A percentile compares a stretch with the other conserved stretches of the same genome.
phyloP scores from a whole-genome alignment of 2,329 filamentous ascomycete genomes.

The Scedosporium dehoogii region DNA sequence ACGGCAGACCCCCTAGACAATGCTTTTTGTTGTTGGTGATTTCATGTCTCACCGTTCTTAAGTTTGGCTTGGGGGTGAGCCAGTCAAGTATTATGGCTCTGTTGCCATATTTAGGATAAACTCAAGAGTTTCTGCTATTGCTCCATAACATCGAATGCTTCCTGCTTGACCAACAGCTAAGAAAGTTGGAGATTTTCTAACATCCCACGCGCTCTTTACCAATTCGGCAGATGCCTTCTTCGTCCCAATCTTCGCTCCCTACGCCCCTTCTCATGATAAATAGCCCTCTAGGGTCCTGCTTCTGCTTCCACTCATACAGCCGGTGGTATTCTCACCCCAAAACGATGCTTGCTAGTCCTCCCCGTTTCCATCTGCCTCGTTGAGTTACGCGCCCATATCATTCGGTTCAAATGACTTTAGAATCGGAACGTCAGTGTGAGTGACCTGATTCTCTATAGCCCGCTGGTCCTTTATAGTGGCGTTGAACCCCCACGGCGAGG shows the following conservation, averaged over 20 bases:
- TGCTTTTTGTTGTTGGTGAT: no score
- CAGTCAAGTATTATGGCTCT: no score
- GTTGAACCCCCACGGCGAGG: background rate
- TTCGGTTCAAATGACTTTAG: slow-evolving; percentile 24
- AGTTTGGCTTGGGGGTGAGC: no score
- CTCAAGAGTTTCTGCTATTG: no score
- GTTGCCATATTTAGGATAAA: no score
- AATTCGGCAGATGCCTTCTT: slow-evolving; percentile 5
- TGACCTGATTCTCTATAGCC: slow-evolving; percentile 26
- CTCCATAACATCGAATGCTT: no score
- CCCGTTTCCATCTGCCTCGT: slow-evolving; percentile 22
- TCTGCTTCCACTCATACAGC: slow-evolving; percentile 27
- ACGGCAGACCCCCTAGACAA: no score
- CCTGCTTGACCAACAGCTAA: no score
- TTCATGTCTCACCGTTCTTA: no score
- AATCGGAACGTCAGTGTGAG: slow-evolving; percentile 22
- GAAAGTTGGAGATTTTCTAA: no score
- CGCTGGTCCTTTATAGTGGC: slow-evolving; percentile 20
- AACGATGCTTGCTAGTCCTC: slow-evolving; percentile 26
- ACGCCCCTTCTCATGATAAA: slow-evolving; percentile 28
- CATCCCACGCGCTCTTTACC: no score
- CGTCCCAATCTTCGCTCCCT: slow-evolving; percentile 27
- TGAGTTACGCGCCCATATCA: slow-evolving; percentile 25
- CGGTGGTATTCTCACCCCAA: slow-evolving; percentile 25
- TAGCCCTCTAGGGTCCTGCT: slow-evolving; percentile 29